Evolutionary conservation across 345 rosid species (phyloP), one percentile per base, ranked within the genome.

Genomic region (Geranium rotundifolium): DNA sequence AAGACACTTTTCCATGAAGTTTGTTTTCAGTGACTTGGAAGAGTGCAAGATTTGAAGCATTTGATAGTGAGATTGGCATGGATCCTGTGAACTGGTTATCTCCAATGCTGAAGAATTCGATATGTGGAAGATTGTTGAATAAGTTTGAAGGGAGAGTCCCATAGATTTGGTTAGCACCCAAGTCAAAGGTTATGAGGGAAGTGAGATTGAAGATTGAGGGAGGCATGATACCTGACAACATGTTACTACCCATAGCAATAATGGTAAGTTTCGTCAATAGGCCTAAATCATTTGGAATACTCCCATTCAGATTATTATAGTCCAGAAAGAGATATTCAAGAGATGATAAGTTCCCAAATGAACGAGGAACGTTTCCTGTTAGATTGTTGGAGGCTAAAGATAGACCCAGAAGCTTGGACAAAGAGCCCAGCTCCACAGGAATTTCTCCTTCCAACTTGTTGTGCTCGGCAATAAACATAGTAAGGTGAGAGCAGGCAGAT

Each of bases 181-280:
- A 1, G 0, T 54, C 31, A 0, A 80, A 16, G 0, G 0, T 0
- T 14, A 10, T 9, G 14, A 72, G 0, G 1, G 73, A 64, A 17
- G 81, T 69, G 7, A 66, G 65, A 65, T 82, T 80, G 74, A 17
- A 75, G 0, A 80, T 19, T 0, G 72, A 67, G 0, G 69, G 52
- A 2, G 78, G 79, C 20, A 77, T n/a, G 0, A 13, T 29, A 56
- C 71, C 72, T 0, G 67, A 72, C 13, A 72, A 19, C n/a, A 6
- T 29, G 10, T 75, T 70, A 0, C 0, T n/a, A 0, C 20, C 8
- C 6, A 67, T 20, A 3, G 0, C 0, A 6, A 75, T 19, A 15
- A 0, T 0, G 1, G 2, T 1, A 1, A 78, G 29, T 0, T 59
- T 62, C 29, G 58, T 59, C 13, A 74, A 6, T 9, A 56, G 67